These are phyloP conservation scores for Talaromyces proteolyticus DNA, from an alignment of 495 filamentous ascomycete genomes.

Conservation along the genomic window DNA sequence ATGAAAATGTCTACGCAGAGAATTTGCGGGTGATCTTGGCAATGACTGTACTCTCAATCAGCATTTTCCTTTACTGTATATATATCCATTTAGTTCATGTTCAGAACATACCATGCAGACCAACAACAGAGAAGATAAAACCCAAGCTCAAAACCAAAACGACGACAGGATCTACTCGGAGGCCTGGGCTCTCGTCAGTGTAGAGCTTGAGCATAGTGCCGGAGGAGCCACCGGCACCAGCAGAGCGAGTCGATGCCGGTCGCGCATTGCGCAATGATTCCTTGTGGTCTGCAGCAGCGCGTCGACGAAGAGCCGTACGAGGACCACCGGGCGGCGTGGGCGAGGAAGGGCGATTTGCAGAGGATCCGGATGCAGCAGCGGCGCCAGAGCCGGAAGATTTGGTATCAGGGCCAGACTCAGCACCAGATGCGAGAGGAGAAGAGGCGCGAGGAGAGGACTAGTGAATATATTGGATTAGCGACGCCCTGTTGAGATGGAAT, in stretches of 20 bases:
- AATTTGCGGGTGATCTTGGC: constrained; percentile 94
- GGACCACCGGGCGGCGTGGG: constrained; percentile 90
- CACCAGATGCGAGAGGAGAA: constrained; percentile 43
- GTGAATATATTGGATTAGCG: constrained; percentile 2
- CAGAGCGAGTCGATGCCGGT: constrained; percentile 84
- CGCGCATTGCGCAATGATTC: constrained; percentile 88
- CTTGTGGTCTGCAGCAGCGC: constrained; percentile 92
- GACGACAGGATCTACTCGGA: constrained; percentile 96
- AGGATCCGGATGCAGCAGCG: constrained; percentile 51
- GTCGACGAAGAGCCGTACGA: constrained; percentile 86
- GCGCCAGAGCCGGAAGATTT: constrained; percentile 70
- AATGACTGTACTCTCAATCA: constrained; percentile 59
- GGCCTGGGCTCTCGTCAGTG: constrained; percentile 92
- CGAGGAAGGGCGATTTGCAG: constrained; percentile 71
- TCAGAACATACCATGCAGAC: constrained; percentile 76
- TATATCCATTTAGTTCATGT: background rate
- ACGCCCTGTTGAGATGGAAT: background rate
- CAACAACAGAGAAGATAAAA: constrained; percentile 98
- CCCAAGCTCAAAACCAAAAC: constrained; percentile 90
- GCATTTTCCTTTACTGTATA: constrained; percentile 11
- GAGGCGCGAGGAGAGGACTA: constrained; percentile 43
- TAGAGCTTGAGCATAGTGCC: constrained; percentile 99
- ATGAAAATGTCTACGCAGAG: constrained; percentile 43
- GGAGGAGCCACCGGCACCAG: constrained; percentile 91
- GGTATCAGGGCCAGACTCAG: constrained; percentile 43